A percentile compares a stretch with the other conserved stretches of the same genome.
phyloP scores from a whole-genome alignment of 352 stramenopile species.

The Hyaloperonospora brassicae region DNA sequence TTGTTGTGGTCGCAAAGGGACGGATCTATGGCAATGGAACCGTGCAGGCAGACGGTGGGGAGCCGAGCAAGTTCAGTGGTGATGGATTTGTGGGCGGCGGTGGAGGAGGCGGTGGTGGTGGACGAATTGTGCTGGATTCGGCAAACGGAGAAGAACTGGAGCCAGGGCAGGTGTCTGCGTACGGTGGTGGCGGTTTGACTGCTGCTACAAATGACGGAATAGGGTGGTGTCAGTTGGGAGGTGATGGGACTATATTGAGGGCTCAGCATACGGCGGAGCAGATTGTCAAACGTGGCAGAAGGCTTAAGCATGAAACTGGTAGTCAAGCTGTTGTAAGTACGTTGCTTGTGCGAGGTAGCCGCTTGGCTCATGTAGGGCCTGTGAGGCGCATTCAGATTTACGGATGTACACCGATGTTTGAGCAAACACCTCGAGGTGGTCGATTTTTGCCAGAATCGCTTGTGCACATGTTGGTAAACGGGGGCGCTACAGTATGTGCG shows the following conservation, averaged over 20 bases:
- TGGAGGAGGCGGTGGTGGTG: slow-evolving; percentile 45
- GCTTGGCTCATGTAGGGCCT: slow-evolving; percentile 40
- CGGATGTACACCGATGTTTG: slow-evolving; percentile 67
- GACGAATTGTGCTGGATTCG: slow-evolving; percentile 46
- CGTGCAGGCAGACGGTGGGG: slow-evolving; percentile 48
- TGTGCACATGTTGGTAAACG: slow-evolving; percentile 57
- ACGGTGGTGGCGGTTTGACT: slow-evolving; percentile 39
- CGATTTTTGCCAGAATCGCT: slow-evolving; percentile 51
- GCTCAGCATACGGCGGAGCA: slow-evolving; percentile 30
- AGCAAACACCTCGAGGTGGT: slow-evolving; percentile 35
- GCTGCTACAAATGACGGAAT: slow-evolving; percentile 28
- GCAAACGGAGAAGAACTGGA: slow-evolving; percentile 34
- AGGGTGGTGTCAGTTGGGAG: slow-evolving; percentile 72
- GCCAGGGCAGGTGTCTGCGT: slow-evolving; percentile 36
- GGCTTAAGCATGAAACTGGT: background rate
- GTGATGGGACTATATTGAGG: slow-evolving; percentile 69
- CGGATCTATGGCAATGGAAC: slow-evolving; percentile 34
- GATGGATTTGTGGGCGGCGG: slow-evolving; percentile 33
- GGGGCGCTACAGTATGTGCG: slow-evolving; percentile 51
- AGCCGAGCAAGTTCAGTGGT: slow-evolving; percentile 32
- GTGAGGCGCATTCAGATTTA: slow-evolving; percentile 64
- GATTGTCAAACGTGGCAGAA: slow-evolving; percentile 4
- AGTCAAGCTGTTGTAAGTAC: slow-evolving; percentile 24
- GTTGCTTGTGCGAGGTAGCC: slow-evolving; percentile 51
- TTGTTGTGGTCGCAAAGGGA: slow-evolving; percentile 31